Percentiles rank a stretch among this genome's conserved stretches.
These are phyloP conservation scores for Inga oerstediana DNA, from an alignment of 306 rosid species.

Conservation along the genomic window DNA sequence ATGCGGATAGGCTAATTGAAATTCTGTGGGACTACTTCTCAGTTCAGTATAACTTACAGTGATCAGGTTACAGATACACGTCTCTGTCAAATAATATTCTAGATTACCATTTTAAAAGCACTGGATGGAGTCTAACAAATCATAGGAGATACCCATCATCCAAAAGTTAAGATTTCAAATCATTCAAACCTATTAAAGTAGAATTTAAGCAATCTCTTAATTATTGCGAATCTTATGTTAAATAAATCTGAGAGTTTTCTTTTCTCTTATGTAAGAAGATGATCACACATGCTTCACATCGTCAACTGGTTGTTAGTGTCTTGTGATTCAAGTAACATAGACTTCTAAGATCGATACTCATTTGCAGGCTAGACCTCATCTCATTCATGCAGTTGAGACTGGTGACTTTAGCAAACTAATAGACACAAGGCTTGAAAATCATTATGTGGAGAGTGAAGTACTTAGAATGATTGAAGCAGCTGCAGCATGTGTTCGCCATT, in stretches of 20 bases:
- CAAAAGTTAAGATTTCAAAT: neutral
- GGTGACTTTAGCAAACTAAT: constrained; percentile 54
- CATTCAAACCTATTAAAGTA: neutral
- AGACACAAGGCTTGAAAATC: constrained; percentile 72
- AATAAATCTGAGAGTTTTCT: neutral
- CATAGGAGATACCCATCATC: neutral
- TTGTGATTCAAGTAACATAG: neutral
- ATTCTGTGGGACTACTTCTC: neutral
- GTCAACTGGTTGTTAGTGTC: neutral
- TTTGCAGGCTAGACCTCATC: constrained; percentile 86
- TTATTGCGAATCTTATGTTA: neutral
- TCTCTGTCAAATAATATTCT: neutral
- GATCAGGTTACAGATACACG: neutral
- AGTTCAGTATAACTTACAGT: neutral
- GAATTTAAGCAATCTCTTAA: neutral
- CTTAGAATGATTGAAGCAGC: constrained; percentile 90
- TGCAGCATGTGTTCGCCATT: constrained; percentile 93
- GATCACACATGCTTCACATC: constrained; percentile 1
- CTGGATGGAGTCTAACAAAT: neutral
- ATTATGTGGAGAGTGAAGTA: constrained; percentile 78
- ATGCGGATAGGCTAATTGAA: neutral
- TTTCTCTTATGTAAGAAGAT: neutral
- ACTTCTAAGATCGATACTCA: constrained; percentile 24
- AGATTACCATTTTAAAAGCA: neutral
- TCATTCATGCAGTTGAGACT: constrained; percentile 67